Base-by-base conservation (phyloP, 345 rosid species). In the Orychophragmus violaceus region DNA sequence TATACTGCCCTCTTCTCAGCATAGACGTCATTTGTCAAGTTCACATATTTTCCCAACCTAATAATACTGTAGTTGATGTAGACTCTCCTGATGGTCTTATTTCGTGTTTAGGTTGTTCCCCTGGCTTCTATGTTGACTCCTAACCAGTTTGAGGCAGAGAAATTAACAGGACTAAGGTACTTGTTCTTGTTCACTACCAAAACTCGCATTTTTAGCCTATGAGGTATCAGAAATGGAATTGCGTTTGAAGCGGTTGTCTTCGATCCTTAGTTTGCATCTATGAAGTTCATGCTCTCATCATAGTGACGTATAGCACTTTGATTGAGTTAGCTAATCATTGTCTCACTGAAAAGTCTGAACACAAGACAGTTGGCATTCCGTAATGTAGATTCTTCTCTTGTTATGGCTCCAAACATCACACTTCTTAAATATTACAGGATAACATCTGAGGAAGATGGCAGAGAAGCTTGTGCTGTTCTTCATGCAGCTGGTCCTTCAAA, bases 51-150 rank as follows among this genome's bases (percentile, higher is more conserved):
- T 18, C 14, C 17, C 51, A 10, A 14, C 19, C 2, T 44, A 6
- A 33, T 16, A 27, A 33, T 27, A 48, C 6, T 50, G 12, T 41
- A 37, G 46, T 41, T 12, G 39, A 28, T 66, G 25, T 66, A 59
- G 22, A 46, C 30, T 1, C 7, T 11, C 19, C 58, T 63, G 11
- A 64, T 65, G 49, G 28, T 52, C 44, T 44, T 67, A 3, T 33
- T 33, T 56, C 66, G 2, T 76, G 65, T 17, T 65, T 75, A 90
- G 99, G 99, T 94, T 83, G 95, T 94, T 59, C 99, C 99, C 12
- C 80, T 88, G 69, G 97, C 99, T 63, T 87, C 99, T 62, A 94
- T 94, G 99, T 79, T 94, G 86, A 94, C 99, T 60, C 97, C 99
- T 74, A 94, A 94, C 73, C 99, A 94, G 76, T 94, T 94, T 74